Conservation (phyloP, 306 rosid genomes). For the Comarum palustre region DNA sequence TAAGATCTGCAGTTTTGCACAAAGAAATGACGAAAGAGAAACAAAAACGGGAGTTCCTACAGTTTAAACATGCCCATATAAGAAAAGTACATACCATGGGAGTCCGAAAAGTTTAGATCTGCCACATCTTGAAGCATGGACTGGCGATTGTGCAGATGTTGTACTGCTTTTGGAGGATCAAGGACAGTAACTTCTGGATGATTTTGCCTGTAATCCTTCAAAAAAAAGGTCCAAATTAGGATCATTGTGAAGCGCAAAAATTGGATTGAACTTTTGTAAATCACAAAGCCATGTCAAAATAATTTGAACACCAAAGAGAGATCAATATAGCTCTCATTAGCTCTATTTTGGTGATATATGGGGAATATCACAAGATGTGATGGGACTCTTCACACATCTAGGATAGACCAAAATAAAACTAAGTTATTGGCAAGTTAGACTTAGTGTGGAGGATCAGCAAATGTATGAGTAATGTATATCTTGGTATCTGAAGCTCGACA, state of each 20-base stretch:
- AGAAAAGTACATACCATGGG: constrained; percentile 48
- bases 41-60: not conserved
- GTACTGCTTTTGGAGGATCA: constrained; percentile 89
- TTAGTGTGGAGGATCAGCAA: not conserved
- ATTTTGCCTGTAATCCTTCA: constrained; percentile 69
- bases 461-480: not conserved
- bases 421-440: not conserved
- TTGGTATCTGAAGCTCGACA: not conserved
- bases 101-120: constrained; percentile 67
- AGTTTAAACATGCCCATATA: not conserved
- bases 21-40: not conserved
- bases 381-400: not conserved
- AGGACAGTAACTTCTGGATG: constrained; percentile 85
- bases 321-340: not conserved
- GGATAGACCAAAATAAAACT: not conserved
- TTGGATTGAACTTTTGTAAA: not conserved
- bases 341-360: not conserved
- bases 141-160: constrained; percentile 69
- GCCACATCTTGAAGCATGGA: constrained; percentile 91
- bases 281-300: not conserved
- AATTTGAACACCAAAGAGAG: not conserved
- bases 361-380: not conserved
- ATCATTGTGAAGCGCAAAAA: not conserved
- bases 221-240: constrained; percentile 12
- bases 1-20: not conserved